Base-by-base conservation (phyloP, 306 rosid species). In the Biancaea sappan region DNA sequence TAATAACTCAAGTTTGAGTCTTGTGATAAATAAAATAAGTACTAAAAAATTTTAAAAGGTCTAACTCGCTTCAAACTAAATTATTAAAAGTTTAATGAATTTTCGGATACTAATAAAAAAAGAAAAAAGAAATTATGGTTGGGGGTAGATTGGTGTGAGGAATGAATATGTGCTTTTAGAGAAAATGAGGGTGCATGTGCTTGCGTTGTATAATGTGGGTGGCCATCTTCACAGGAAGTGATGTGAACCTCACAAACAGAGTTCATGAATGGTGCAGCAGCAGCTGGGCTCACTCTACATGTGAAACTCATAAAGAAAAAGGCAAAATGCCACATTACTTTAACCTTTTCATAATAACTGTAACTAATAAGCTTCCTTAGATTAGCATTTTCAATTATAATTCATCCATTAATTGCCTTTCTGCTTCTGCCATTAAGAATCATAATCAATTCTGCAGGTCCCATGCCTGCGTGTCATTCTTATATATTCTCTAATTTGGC, bases 221-320 rank as follows among this genome's bases (percentile, higher is more conserved):
- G 76, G 81, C 85, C 79, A 81, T 73, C 50, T 34, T 71, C 69
- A 59, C 24, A 44, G 87, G 84, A 81, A 77, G 84, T 84, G 86
- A 82, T 69, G 81, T 83, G 72, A 80, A 77, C 81, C 81, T 81
- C 78, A 77, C 79, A 79, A 47, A 72, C 78, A 52, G 66, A 77
- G 56, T 72, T 84, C 84, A 48, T 56, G 71, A 82, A 80, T 71
- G 80, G 76, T 44, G 76, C 50, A 81, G 46, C 76, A 83, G 51
- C 76, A 78, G 62, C 78, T 79, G 86, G 86, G 88, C 87, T 85
- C 86, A 73, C 90, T 66, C 21, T 29, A 41, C 87, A 71, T 80
- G 81, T 70, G 84, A 84, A 70, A 60, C 21, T 71, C 72, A 77
- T 78, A 75, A 74, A 81, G 61, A 28, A 48, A 57, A 75, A 69